A percentile compares a stretch with the other conserved stretches of the same genome.
phyloP scores from a whole-genome alignment of 2,329 filamentous ascomycete species.

The Fusarium sp. region DNA sequence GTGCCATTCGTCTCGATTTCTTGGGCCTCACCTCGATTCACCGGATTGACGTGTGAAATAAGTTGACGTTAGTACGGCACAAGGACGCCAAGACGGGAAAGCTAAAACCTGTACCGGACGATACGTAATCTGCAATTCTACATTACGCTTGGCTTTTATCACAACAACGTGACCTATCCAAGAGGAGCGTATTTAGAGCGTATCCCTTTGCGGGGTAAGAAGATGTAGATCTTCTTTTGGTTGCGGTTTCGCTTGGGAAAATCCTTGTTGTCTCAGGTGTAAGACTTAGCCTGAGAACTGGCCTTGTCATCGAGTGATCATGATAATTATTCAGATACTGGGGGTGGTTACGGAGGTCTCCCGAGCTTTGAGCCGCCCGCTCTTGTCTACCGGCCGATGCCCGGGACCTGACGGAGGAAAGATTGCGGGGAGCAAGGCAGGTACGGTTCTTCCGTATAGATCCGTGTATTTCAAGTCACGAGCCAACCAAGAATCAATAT shows the following conservation, averaged over 20 bases:
- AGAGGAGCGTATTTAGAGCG: conserved; percentile 13
- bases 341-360: conserved; percentile 31
- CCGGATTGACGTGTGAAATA: conserved; percentile 8
- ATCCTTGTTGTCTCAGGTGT: conserved; percentile 8
- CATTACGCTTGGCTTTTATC: conserved; percentile 10
- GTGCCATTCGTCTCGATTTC: not conserved
- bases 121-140: not conserved
- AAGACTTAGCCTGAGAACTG: conserved; percentile 2
- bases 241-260: not conserved
- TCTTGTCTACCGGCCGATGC: conserved; percentile 22
- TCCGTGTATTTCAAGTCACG: not conserved
- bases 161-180: conserved; percentile 10
- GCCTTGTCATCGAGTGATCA: conserved; percentile 27
- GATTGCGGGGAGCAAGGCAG: conserved; percentile 18
- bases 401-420: conserved; percentile 36
- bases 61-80: not conserved
- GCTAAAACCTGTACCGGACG: conserved; percentile 4
- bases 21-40: conserved; percentile 37
- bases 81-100: conserved; percentile 23
- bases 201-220: conserved; percentile 14
- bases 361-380: conserved; percentile 32
- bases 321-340: not conserved
- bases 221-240: conserved; percentile 6
- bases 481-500: conserved; percentile 13
- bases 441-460: conserved; percentile 19